Base-by-base conservation (phyloP, 495 filamentous ascomycete genomes). In the Daldinia bambusicola region DNA sequence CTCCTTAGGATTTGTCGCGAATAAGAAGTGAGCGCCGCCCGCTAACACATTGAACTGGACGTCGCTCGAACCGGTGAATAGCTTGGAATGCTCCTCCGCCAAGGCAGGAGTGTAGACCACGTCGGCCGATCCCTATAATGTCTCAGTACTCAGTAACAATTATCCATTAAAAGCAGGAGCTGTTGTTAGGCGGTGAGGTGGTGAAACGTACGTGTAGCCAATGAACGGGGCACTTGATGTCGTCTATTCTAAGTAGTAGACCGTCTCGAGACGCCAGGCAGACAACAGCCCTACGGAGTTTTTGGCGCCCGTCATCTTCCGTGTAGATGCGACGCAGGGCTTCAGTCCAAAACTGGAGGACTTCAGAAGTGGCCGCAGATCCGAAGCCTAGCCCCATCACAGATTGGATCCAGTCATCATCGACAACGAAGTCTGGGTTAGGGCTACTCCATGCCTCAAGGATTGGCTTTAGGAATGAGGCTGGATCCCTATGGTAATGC, bases 241-340 rank as follows among this genome's bases (percentile, higher is more conserved):
- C 85, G 10, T 78, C 74, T 10, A 90, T 61, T 43, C 89, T 75
- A 5, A 80, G 71, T 53, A 84, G 80, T 57, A 91, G 77, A 13
- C 86, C 84, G 68, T 89, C 89, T n/a, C 89, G 74, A 61, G 88
- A 86, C n/a, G 82, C 67, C 16, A 91, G 72, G 61, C 85, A 87
- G 63, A 85, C 83, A 0, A 81, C 80, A 2, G 87, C 86, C 88
- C 89, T 88, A 20, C 85, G 80, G 12, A 85, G 73, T 67, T 84
- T 84, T 53, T 74, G 76, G 16, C 87, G 79, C 0, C 89, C 89
- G 26, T 87, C 84, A 48, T 91, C 85, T 1, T 88, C 89, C 37
- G 71, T 66, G 70, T 91, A 91, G 8, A 85, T 83, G 2, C 70
- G 67, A 75, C 86, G 87, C 58, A 91, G 78, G 0, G 78, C 82